Base-by-base conservation (phyloP, 2,329 filamentous ascomycete species). In the Fusarium aywerte region DNA sequence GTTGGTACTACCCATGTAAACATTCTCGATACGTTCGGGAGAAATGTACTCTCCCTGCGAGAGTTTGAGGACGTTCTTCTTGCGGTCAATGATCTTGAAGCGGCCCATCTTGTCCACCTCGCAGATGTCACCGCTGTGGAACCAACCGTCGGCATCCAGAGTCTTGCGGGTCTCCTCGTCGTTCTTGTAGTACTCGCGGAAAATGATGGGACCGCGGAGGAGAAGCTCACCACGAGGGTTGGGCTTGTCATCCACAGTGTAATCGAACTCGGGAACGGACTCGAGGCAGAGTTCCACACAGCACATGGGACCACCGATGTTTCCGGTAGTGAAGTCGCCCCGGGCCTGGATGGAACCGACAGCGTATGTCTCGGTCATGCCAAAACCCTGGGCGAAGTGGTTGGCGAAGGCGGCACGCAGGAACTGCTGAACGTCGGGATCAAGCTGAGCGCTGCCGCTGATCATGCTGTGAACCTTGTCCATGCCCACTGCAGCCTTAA, bases 41-140 rank as follows among this genome's bases (percentile, higher is more conserved):
- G 94, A 97, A 74, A 99, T 93, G 81, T 99, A 99, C 82, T 99
- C 96, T 78, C 96, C 96, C 80, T 99, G 96, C 0, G 95, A 90
- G 56, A 99, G 88, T 86, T 99, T 99, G 76, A 99, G 88, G n/a
- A 99, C 92, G 80, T 98, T 98, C 90, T 99, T 99, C 81, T 93
- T 90, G 73, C 96, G 93, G 80, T 99, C 96, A 73, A 99, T 90
- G 79, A 99, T 97, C 79, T 88, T 89, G 83, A 98, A 90, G 62
- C 94, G 92, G 65, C 96, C 96, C 75, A 92, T 80, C 70, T 89
- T 89, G 79, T 99, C 96, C 23, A 99, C 84, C 67, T 89, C 87
- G 75, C 89, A 92, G 69, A 99, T 95, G 74, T 99, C 96, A 55
- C 96, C 96, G 1, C 93, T 97, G 77, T 92, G 91, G 87, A 99